phyloP scores from a whole-genome alignment of 495 filamentous ascomycete species.

The Lophium mytilinum region DNA sequence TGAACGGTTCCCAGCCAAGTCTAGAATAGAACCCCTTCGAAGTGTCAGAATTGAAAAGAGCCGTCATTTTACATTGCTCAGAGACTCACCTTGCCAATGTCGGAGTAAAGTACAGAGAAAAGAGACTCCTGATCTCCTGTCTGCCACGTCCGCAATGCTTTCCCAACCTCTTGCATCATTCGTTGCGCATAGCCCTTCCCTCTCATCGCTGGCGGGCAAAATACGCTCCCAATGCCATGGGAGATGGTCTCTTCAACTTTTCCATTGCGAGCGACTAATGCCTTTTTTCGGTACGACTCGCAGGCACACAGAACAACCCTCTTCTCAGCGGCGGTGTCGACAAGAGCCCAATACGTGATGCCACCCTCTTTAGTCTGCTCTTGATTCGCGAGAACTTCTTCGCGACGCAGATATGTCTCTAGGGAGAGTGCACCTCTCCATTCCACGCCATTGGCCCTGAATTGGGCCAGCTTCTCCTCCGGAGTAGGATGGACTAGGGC shows the following conservation, averaged over 20 bases:
- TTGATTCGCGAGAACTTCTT: conserved; percentile 60
- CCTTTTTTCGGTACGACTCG: conserved; percentile 74
- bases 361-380: conserved; percentile 62
- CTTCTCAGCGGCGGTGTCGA: conserved; percentile 42
- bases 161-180: conserved; percentile 55
- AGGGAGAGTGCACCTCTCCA: conserved; percentile 65
- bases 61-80: background rate
- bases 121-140: conserved; percentile 37
- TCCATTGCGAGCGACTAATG: conserved; percentile 43
- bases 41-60: background rate
- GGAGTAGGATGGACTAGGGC: conserved; percentile 59
- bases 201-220: conserved; percentile 62
- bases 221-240: conserved; percentile 83
- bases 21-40: conserved; percentile 65
- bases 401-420: conserved; percentile 68
- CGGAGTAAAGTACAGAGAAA: conserved; percentile 79
- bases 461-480: conserved; percentile 53
- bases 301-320: conserved; percentile 70
- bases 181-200: conserved; percentile 72
- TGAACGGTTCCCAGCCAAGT: conserved; percentile 70
- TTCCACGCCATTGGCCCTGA: conserved; percentile 56
- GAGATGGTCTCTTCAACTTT: conserved; percentile 56
- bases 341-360: conserved; percentile 79
- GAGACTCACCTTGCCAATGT: conserved; percentile 69
- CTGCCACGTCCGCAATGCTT: conserved; percentile 46